phyloP scores from a whole-genome alignment of 164 flowering plant species.

The Aristolochia fimbriata region DNA sequence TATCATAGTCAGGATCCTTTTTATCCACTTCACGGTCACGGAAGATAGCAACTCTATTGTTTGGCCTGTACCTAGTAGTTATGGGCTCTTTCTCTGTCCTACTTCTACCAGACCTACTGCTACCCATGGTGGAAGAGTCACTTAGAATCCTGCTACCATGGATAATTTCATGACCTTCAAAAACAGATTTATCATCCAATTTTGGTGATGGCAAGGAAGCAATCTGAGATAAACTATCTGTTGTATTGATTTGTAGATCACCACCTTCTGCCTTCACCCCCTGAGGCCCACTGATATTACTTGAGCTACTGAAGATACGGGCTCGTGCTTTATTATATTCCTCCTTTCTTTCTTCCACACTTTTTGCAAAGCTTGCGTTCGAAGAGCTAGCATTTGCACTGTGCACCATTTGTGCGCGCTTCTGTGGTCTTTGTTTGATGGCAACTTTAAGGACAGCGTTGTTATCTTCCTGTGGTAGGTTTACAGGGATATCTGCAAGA shows the following conservation, averaged over 20 bases:
- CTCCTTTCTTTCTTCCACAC: slow-evolving; percentile 95
- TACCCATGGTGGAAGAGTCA: slow-evolving; percentile 36
- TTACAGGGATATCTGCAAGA: slow-evolving; percentile 81
- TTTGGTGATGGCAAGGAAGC: slow-evolving; percentile 25
- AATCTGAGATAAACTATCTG: slow-evolving; percentile 34
- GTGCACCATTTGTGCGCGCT: slow-evolving; percentile 19
- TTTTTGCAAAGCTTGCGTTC: slow-evolving; percentile 50
- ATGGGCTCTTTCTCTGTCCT: slow-evolving; percentile 61
- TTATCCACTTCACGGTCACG: slow-evolving; percentile 91
- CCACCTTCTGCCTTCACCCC: slow-evolving; percentile 40
- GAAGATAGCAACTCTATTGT: slow-evolving; percentile 85
- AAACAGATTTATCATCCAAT: slow-evolving; percentile 40
- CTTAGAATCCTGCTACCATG: slow-evolving; percentile 26
- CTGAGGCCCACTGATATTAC: slow-evolving; percentile 21
- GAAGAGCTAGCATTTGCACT: slow-evolving; percentile 33
- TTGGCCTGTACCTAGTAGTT: slow-evolving; percentile 45
- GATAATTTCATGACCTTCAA: slow-evolving; percentile 40
- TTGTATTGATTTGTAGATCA: slow-evolving; percentile 11
- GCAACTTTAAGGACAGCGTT: slow-evolving; percentile 54
- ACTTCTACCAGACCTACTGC: slow-evolving; percentile 53
- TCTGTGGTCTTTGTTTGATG: slow-evolving; percentile 85
- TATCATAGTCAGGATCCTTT: slow-evolving; percentile 92
- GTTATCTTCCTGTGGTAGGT: slow-evolving; percentile 52
- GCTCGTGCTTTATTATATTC: slow-evolving; percentile 95
- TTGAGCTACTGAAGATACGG: slow-evolving; percentile 60